These are phyloP conservation scores for Lactarius pseudohatsudake DNA, from an alignment of 768 basidiomycete species.

Conservation along the genomic window DNA sequence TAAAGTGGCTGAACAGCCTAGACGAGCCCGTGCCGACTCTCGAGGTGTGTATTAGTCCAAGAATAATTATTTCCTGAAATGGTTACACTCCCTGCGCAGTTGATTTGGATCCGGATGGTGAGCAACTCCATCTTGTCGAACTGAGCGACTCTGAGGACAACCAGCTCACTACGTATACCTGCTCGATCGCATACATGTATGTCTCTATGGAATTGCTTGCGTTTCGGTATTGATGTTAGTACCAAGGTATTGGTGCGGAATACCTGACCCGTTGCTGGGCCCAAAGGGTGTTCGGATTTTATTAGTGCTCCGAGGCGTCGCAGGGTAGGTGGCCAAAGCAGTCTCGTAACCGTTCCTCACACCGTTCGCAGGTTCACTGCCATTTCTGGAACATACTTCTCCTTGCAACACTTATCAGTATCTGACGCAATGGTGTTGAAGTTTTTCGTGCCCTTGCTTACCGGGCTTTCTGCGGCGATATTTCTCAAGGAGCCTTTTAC, in stretches of 20 bases:
- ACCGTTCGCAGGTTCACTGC: conserved; percentile 59
- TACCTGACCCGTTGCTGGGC: not conserved
- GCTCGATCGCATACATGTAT: not conserved
- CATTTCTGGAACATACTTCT: conserved; percentile 66
- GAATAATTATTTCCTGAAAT: not conserved
- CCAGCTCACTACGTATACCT: not conserved
- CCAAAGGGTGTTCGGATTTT: not conserved
- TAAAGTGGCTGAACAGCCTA: not conserved
- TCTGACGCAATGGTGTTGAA: conserved; percentile 77
- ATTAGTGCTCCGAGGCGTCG: not conserved
- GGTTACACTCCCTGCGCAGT: not conserved
- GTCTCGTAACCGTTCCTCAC: not conserved
- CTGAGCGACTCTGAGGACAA: not conserved
- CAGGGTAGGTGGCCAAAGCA: not conserved
- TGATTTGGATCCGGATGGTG: conserved; percentile 2
- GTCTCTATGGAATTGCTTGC: not conserved
- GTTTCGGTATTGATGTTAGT: not conserved
- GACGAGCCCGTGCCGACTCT: not conserved
- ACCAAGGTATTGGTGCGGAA: not conserved
- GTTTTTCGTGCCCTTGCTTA: conserved; percentile 69
- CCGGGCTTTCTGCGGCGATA: conserved; percentile 59
- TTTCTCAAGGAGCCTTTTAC: conserved; percentile 62
- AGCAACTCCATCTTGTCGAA: not conserved
- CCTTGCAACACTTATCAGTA: conserved; percentile 70
- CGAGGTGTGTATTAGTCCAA: not conserved